Conservation (phyloP, 2,329 filamentous ascomycete species). For the Tetracladium maxilliforme region DNA sequence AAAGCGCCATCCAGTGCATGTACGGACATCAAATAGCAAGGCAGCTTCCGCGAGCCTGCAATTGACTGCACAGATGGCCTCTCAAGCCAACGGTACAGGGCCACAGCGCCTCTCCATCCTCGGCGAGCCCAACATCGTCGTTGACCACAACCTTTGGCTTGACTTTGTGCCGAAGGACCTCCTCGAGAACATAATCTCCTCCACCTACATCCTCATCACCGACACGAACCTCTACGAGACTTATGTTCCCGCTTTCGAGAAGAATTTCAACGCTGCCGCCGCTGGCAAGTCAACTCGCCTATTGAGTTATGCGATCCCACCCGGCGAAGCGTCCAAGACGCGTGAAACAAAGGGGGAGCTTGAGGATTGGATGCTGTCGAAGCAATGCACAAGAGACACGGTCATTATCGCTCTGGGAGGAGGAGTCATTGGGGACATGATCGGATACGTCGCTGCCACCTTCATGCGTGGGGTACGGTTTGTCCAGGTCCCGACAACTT, state of each 20-base stretch:
- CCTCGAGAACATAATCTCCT: conserved; percentile 60
- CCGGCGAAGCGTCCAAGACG: conserved; percentile 87
- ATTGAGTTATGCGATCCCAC: conserved; percentile 73
- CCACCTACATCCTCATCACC: conserved; percentile 91
- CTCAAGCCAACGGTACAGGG: conserved; percentile 2
- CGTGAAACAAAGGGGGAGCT: conserved; percentile 88
- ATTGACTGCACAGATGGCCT: no score
- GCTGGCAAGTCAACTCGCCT: conserved; percentile 36
- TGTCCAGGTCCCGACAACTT: conserved; percentile 88
- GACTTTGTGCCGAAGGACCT: conserved; percentile 71
- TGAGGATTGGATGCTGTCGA: conserved; percentile 90
- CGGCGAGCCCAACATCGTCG: conserved; percentile 77
- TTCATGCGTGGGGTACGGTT: conserved; percentile 97
- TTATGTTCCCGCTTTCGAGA: conserved; percentile 68
- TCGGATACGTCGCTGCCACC: conserved; percentile 91
- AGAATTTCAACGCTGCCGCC: conserved; percentile 39
- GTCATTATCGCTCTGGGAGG: conserved; percentile 90
- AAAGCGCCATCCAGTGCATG: no score
- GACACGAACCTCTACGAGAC: conserved; percentile 78
- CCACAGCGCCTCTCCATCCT: conserved; percentile 63
- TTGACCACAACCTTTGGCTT: conserved; percentile 84
- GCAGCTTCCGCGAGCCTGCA: no score
- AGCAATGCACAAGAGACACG: conserved; percentile 88
- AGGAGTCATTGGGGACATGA: conserved; percentile 95
- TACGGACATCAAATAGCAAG: no score